Percentiles rank a stretch among this genome's conserved stretches.
Evolutionary conservation across 495 filamentous ascomycete species (phyloP).

Genomic region (Neurospora discreta): DNA sequence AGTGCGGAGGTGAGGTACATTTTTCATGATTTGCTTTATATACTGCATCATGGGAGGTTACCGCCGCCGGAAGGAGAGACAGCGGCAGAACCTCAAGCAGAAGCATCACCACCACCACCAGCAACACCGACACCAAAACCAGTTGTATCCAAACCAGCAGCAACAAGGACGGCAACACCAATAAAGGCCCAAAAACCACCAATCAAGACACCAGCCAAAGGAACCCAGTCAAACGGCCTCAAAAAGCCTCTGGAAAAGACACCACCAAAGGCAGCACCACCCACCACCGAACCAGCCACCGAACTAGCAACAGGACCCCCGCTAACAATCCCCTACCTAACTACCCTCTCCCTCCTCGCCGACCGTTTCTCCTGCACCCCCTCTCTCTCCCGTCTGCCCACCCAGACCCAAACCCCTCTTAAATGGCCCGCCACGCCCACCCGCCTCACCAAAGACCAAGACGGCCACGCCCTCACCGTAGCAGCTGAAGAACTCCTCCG

Average conservation of each 20-base stretch:
- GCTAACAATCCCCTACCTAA: slow-evolving; percentile 40
- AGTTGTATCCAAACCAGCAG: not conserved
- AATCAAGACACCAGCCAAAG: not conserved
- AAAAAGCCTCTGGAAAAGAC: not conserved
- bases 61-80: not conserved
- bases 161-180: not conserved
- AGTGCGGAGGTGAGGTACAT: slow-evolving; percentile 36
- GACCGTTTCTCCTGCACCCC: slow-evolving; percentile 50
- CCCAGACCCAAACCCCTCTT: slow-evolving; percentile 20
- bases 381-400: slow-evolving; percentile 33
- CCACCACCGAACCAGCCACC: not conserved
- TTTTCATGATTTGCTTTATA: slow-evolving; percentile 44
- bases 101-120: not conserved
- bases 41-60: slow-evolving; percentile 34
- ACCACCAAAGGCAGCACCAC: not conserved
- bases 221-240: not conserved
- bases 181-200: not conserved
- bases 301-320: slow-evolving; percentile 1
- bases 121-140: not conserved
- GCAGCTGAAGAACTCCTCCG: slow-evolving; percentile 45
- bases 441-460: slow-evolving; percentile 28
- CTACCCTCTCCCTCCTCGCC: slow-evolving; percentile 53
- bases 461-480: slow-evolving; percentile 18
- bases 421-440: slow-evolving; percentile 36
- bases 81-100: slow-evolving; percentile 13